Conservation (phyloP, 441 rosid genomes). For the Gossypium schwendimanii region DNA sequence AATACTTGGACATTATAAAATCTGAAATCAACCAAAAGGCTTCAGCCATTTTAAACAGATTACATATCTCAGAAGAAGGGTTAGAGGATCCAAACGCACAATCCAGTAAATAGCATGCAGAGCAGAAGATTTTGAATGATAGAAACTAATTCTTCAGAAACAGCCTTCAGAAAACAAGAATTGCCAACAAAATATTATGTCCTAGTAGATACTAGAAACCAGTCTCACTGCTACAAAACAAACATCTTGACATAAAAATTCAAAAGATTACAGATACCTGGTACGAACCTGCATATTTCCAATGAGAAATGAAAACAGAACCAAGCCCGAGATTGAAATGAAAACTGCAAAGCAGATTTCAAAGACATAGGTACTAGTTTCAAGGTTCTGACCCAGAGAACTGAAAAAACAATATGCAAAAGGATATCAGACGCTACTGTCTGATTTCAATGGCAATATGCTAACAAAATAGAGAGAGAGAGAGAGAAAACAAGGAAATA, state of each 20-base stretch:
- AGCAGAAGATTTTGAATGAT: neutral
- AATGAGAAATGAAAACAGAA: slow-evolving; percentile 67
- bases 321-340: slow-evolving; percentile 62
- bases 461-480: neutral
- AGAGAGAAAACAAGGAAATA: neutral
- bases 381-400: slow-evolving; percentile 75
- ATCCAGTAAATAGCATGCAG: neutral
- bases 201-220: neutral
- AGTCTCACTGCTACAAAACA: neutral
- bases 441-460: neutral
- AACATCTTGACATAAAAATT: neutral
- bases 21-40: neutral
- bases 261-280: neutral
- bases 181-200: neutral
- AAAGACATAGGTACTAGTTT: slow-evolving; percentile 63
- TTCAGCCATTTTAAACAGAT: neutral
- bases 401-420: slow-evolving; percentile 32
- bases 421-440: neutral
- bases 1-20: neutral
- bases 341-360: slow-evolving; percentile 67
- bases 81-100: neutral
- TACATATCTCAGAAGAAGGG: neutral
- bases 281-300: slow-evolving; percentile 81
- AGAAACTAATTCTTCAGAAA: slow-evolving; percentile 3
- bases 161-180: neutral